phyloP scores from a whole-genome alignment of 352 stramenopile genomes.

The Hyaloperonospora brassicae region DNA sequence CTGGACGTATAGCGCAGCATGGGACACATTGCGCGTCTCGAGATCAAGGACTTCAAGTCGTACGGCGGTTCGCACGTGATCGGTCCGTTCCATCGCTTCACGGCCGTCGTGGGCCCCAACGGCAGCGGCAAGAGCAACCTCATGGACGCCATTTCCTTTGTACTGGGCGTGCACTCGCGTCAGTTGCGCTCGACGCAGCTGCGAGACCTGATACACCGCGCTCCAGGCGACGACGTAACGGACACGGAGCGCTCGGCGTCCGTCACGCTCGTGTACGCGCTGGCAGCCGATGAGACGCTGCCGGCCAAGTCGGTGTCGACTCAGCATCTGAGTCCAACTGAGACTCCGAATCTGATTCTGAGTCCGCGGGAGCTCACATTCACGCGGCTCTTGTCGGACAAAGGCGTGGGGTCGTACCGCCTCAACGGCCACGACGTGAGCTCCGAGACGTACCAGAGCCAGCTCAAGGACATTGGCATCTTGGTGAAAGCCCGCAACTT shows the following conservation, averaged over 20 bases:
- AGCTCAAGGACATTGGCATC: constrained; percentile 94
- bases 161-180: constrained; percentile 93
- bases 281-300: constrained; percentile 52
- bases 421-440: constrained; percentile 72
- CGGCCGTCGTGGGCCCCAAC: constrained; percentile 96
- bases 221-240: constrained; percentile 36
- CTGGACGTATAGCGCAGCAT: too few relatives aligned
- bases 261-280: constrained; percentile 93
- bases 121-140: constrained; percentile 91
- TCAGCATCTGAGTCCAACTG: too few relatives aligned
- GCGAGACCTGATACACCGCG: constrained; percentile 92
- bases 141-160: constrained; percentile 97
- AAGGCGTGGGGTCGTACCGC: constrained; percentile 82
- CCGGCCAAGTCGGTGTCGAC: constrained; percentile 25
- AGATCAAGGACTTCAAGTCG: constrained; percentile 99
- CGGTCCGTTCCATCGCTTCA: constrained; percentile 97
- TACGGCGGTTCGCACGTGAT: constrained; percentile 92
- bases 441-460: constrained; percentile 90
- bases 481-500: constrained; percentile 99
- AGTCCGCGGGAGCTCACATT: constrained; percentile 78
- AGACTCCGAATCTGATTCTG: background rate
- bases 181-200: constrained; percentile 95
- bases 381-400: constrained; percentile 88
- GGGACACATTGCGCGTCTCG: constrained; percentile 88
- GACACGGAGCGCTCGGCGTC: constrained; percentile 48